Base-by-base conservation (phyloP, 768 basidiomycete species). In the Gymnopilus dilepis region DNA sequence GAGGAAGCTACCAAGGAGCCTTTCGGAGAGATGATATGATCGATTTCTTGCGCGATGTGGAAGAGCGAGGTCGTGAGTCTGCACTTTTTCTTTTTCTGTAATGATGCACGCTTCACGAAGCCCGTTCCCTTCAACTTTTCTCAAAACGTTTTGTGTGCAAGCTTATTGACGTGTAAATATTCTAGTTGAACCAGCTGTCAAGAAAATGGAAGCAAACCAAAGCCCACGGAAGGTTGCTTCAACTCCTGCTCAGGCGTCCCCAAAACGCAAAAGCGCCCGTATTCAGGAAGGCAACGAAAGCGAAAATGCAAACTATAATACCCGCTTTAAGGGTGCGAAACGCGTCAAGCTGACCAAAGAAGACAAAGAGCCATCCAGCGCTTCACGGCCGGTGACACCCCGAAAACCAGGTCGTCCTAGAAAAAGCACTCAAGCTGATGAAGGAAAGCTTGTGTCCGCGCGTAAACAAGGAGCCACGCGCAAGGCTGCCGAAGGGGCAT, bases 11-110 rank as follows among this genome's bases (percentile, higher is more conserved):
- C 47, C 58, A 41, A 15, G 60, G 56, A 24, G 22, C 57, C 7
- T 60, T 38, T 6, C 66, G 65, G 17, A 69, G 60, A 53, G 72
- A 73, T 19, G 70, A 70, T 19, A 73, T 73, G 72, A 65, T 73
- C 31, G 55, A 61, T 21, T 73, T 73, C 48, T 56, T 73, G 8
- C 65, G 58, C 31, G 65, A 69, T 45, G 65, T 73, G 3, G 59
- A 69, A 28, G 48, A 55, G 24, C 59, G 63, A n/a, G 70, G 69
- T n/a, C 63, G 72, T 72, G 42, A 62, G 72, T 55, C 8, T 54
- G 28, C 40, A 15, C 34, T 37, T 48, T 21, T 17, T 60, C 30
- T 42, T 13, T 26, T 19, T 52, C 21, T 42, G 34, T 33, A 8
- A 30, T 38, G 34, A 12, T 55, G 12, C 34, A 12, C 22, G 51